Percentiles rank a stretch among this genome's conserved stretches.
These are phyloP conservation scores for Plasmodium vinckei DNA, from an alignment of 169 alveolate species.

Conservation along the genomic window DNA sequence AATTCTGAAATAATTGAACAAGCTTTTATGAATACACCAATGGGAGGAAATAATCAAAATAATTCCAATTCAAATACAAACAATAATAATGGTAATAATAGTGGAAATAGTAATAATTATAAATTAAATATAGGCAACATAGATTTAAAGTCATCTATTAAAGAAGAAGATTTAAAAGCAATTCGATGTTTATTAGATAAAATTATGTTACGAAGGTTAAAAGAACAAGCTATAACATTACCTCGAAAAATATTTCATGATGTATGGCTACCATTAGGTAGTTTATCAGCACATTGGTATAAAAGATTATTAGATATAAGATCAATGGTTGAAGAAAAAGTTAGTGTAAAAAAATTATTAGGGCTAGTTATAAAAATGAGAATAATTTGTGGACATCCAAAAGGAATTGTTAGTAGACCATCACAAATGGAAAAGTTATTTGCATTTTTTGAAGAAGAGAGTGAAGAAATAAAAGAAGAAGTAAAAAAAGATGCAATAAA, in stretches of 20 bases:
- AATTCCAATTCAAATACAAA: conserved; percentile 19
- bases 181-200: conserved; percentile 87
- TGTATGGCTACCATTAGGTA: conserved; percentile 93
- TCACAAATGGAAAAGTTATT: conserved; percentile 87
- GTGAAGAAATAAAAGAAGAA: conserved; percentile 78
- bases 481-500: conserved; percentile 80
- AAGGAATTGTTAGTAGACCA: conserved; percentile 89
- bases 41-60: background rate
- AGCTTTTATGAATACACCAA: conserved; percentile 82
- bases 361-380: conserved; percentile 93
- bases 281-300: conserved; percentile 88
- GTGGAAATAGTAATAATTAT: conserved; percentile 14
- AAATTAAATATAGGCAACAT: conserved; percentile 36
- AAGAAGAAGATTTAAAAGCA: conserved; percentile 85
- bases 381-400: conserved; percentile 91
- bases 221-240: conserved; percentile 91
- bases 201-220: conserved; percentile 90
- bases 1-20: conserved; percentile 96
- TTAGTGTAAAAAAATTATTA: conserved; percentile 87
- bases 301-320: conserved; percentile 86
- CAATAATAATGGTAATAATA: conserved; percentile 10
- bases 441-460: conserved; percentile 84
- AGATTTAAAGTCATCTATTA: conserved; percentile 78
- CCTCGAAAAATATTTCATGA: conserved; percentile 91
- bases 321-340: conserved; percentile 85